Evolutionary conservation across 2,329 filamentous ascomycete species (phyloP), one percentile per base, ranked within the genome.

Genomic region (Xylaria arbuscula): DNA sequence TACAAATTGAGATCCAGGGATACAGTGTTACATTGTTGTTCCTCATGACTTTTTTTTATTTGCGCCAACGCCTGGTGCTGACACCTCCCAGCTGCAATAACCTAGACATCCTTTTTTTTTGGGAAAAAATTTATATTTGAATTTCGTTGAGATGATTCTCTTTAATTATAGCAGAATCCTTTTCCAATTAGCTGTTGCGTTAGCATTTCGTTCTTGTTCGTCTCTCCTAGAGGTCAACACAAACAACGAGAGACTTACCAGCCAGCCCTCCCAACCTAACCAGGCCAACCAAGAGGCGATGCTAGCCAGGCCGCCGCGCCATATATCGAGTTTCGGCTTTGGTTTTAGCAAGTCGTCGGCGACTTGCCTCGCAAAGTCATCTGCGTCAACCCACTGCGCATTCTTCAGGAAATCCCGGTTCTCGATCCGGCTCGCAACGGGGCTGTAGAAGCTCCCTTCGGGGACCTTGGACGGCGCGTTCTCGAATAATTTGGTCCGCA

Each of bases 221-320:
- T 17, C 8, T 34, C 24, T 32, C n/a, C 7, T 10, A n/a, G 13
- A 55, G 34, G 36, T 3, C 42, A 15, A 24, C 8, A 19, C 9
- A 24, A 17, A 15, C 2, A 60, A 50, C 28, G 22, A 19, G 2
- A 19, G 24, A 76, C 75, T 74, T 61, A 78, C 77, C 57, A 78
- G 32, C 70, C 78, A 76, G 0, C 78, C 76, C 17, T 76, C 76
- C 75, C 77, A 79, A 1, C 76, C 76, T 4, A 80, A 70, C 71
- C 72, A 74, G 1, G 67, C 70, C 13, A 79, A 17, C 32, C 78
- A 51, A 70, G 76, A 78, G 2, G 75, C 75, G 6, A 76, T 22
- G 1, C 67, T 74, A 5, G 76, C 69, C 55, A 76, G 15, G 3
- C 78, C 72, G 2, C 76, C 78, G 4, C 69, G 71, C 76, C 77